Evolutionary conservation across 192 early-diverging fungal species (phyloP), one percentile per base, ranked within the genome.

Genomic region (Coemansia sp.): DNA sequence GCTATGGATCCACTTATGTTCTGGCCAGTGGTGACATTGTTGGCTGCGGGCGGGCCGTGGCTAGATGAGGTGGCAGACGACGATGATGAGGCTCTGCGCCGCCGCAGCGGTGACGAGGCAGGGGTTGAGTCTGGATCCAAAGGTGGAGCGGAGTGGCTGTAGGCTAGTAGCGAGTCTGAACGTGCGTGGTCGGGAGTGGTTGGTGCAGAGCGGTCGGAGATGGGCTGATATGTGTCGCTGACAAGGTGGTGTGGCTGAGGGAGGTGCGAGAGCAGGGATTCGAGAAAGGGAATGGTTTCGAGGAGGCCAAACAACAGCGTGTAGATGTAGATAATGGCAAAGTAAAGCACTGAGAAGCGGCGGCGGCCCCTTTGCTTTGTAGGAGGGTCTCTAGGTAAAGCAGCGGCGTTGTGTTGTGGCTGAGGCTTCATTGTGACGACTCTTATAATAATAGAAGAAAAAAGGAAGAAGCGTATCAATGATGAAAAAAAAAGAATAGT

Each of bases 191-290:
- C 57, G 31, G 57, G 57, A 16, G 57, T 60, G 16, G 29, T 36
- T 12, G 57, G 57, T 12, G 57, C 57, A 16, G 57, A 31, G 57
- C 57, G 72, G 44, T 78, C 76, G 5, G 81, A 76, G 51, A 84
- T 72, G 7, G 81, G 81, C 76, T 84, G 81, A 44, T 84, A 84
- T 31, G 73, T 67, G 59, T 84, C 81, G 67, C 76, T 76, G 65
- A 84, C 81, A 42, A 84, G 69, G 59, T 68, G 63, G 34, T 76
- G 76, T 46, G 81, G 81, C 73, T 84, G 76, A 22, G 81, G 81
- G 36, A 84, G 46, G 52, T 84, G 76, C 47, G 52, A 66, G 20
- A 84, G 59, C 52, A 84, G 59, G 15, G 66, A 40, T 55, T 75
- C 81, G 9, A 76, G 65, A 52, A 78, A 78, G 29, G 76, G 74